Evolutionary conservation across 176 grass and related monocot genomes (phyloP), one percentile per base, ranked within the genome.

Genomic region (Dactylis glomerata): DNA sequence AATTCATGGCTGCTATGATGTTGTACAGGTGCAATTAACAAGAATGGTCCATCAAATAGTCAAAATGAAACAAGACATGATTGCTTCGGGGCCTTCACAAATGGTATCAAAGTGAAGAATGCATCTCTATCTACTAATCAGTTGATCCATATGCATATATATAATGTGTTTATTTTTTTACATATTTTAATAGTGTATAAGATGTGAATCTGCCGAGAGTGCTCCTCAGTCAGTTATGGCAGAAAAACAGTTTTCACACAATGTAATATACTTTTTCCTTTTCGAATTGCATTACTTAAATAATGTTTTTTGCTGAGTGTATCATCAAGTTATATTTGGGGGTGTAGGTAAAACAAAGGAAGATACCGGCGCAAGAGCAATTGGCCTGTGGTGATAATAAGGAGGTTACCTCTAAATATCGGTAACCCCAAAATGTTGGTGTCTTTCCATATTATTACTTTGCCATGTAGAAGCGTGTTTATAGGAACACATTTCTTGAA

Each of bases 401-500:
- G 37, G 75, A 71, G 84, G 84, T 86, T 59, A 86, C 84, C n/a
- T 79, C 84, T 9, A 86, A 79, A 20, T 58, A 34, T 69, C 51
- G 49, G 7, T 9, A 19, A 57, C 49, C 20, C 26, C 4, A 13
- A 23, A 20, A 46, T 20, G 26, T 79, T 66, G 24, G 56, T n/a
- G 15, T 24, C 13, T 79, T 68, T 20, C 14, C 57, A 44, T 61
- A 61, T 47, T 69, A 30, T 36, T 86, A 36, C 50, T 59, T 45
- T 70, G 1, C 34, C 23, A 76, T 75, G 10, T 31, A 16, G 45
- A 40, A 50, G 27, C 15, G 33, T n/a, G 47, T 65, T 24, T 36
- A 76, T 20, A 16, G n/a, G 10, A 62, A 36, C 4, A 75, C 4
- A 20, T 74, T 34, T 27, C 4, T 24, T 84, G 56, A 19, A 84